Conservation (phyloP, 495 filamentous ascomycete genomes). For the Penicillium turbatum region DNA sequence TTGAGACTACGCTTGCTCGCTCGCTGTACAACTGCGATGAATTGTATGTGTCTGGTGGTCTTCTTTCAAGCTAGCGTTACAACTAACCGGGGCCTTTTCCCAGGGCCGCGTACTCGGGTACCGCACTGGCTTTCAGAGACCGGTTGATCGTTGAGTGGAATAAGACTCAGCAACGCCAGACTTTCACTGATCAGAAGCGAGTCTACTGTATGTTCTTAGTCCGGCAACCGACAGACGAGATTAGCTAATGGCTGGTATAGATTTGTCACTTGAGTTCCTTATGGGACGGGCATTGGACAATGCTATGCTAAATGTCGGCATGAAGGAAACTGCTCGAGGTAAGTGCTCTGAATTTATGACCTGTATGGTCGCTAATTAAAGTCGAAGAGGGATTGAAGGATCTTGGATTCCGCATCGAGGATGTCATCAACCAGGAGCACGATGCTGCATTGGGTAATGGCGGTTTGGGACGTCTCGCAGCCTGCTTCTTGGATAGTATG, state of each 20-base stretch:
- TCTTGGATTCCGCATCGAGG: conserved; percentile 94
- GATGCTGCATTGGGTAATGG: conserved; percentile 96
- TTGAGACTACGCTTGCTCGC: conserved; percentile 93
- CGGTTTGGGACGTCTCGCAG: conserved; percentile 88
- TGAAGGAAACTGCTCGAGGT: conserved; percentile 82
- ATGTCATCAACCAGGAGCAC: conserved; percentile 90
- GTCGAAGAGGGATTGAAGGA: conserved; percentile 70
- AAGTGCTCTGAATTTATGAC: conserved; percentile 8
- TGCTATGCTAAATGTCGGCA: conserved; percentile 91
- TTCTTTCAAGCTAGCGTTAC: not conserved
- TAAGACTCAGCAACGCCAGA: conserved; percentile 93
- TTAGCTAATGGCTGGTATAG: conserved; percentile 25
- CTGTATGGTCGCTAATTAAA: not conserved
- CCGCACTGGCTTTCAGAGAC: conserved; percentile 87
- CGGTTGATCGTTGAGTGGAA: conserved; percentile 95
- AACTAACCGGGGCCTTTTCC: not conserved
- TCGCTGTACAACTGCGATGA: conserved; percentile 99
- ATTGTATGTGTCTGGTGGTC: conserved; percentile 34
- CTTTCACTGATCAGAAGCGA: conserved; percentile 81
- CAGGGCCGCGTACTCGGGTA: conserved; percentile 84
- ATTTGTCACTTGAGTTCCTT: conserved; percentile 92
- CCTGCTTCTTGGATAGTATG: conserved; percentile 94
- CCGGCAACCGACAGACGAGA: not conserved
- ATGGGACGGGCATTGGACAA: conserved; percentile 97
- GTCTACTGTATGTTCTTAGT: conserved; percentile 64